Evolutionary conservation across 495 filamentous ascomycete species (phyloP).

Genomic region (Penicillium canescens): DNA sequence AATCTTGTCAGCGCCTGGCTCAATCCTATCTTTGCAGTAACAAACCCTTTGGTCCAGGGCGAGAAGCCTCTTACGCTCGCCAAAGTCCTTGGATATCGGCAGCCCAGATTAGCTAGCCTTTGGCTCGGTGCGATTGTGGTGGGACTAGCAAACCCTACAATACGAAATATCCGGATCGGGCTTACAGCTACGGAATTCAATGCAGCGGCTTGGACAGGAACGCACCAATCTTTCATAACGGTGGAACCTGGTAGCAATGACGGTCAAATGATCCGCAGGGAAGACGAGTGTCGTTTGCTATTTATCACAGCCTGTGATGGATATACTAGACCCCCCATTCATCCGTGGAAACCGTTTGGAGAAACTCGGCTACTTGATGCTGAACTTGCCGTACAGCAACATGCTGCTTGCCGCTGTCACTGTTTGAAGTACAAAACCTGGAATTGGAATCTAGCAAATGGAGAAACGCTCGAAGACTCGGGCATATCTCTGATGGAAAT

Average conservation of each 20-base stretch:
- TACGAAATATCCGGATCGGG: conserved; percentile 20
- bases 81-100: conserved; percentile 13
- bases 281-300: conserved; percentile 30
- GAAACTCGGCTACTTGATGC: conserved; percentile 21
- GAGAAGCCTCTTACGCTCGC: conserved; percentile 2
- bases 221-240: conserved; percentile 24
- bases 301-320: conserved; percentile 25
- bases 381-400: conserved; percentile 22
- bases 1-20: conserved; percentile 35
- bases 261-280: conserved; percentile 18
- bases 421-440: conserved; percentile 26
- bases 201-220: conserved; percentile 24
- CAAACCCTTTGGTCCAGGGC: conserved; percentile 14
- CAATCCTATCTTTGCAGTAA: conserved; percentile 28
- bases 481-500: too few species aligned
- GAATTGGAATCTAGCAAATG: conserved; percentile 24
- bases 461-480: conserved; percentile 10
- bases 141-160: conserved; percentile 14
- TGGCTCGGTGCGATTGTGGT: conserved; percentile 30
- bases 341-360: conserved; percentile 30
- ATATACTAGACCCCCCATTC: conserved; percentile 19
- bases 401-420: conserved; percentile 25
- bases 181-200: conserved; percentile 21
- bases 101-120: conserved; percentile 20
- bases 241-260: conserved; percentile 2